phyloP scores from a whole-genome alignment of 306 rosid species.

The Geum urbanum region DNA sequence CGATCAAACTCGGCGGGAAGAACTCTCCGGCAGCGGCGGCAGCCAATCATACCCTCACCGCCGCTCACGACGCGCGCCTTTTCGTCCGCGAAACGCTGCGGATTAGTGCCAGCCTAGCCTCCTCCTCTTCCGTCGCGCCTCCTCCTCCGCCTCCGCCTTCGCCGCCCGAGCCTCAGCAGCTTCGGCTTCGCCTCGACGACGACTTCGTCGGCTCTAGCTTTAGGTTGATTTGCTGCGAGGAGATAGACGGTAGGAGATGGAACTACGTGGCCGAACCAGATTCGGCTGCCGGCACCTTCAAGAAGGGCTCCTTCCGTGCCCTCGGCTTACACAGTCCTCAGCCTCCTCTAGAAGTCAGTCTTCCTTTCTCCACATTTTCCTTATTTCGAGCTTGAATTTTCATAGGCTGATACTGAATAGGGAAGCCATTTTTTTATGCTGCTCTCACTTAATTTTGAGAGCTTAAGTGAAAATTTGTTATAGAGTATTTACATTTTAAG shows the following conservation, averaged over 20 bases:
- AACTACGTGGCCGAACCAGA: slow-evolving; percentile 70
- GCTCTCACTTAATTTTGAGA: background rate
- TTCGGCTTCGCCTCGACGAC: slow-evolving; percentile 19
- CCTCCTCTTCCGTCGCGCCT: slow-evolving; percentile 47
- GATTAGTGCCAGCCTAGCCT: slow-evolving; percentile 67
- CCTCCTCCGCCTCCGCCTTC: slow-evolving; percentile 21
- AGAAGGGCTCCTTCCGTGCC: slow-evolving; percentile 65
- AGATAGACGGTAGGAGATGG: slow-evolving; percentile 86
- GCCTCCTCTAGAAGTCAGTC: slow-evolving; percentile 58
- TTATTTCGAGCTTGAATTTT: too few relatives aligned
- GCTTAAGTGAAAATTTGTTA: background rate
- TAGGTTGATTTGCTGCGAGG: slow-evolving; percentile 75
- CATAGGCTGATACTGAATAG: too few relatives aligned
- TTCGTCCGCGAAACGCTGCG: slow-evolving; percentile 85
- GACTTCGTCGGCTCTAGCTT: slow-evolving; percentile 42
- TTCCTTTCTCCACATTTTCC: background rate
- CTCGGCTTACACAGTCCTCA: slow-evolving; percentile 58
- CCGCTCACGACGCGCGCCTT: slow-evolving; percentile 53
- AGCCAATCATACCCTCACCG: slow-evolving; percentile 31
- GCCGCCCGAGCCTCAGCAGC: slow-evolving; percentile 1
- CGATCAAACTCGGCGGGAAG: slow-evolving; percentile 30
- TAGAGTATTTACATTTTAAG: background rate
- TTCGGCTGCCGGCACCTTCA: slow-evolving; percentile 37
- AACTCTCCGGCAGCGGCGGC: slow-evolving; percentile 7
- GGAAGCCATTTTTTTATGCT: background rate